These are phyloP conservation scores for Pseudonitzschia multiseries DNA, from an alignment of 108 stramenopile species.

Conservation along the genomic window DNA sequence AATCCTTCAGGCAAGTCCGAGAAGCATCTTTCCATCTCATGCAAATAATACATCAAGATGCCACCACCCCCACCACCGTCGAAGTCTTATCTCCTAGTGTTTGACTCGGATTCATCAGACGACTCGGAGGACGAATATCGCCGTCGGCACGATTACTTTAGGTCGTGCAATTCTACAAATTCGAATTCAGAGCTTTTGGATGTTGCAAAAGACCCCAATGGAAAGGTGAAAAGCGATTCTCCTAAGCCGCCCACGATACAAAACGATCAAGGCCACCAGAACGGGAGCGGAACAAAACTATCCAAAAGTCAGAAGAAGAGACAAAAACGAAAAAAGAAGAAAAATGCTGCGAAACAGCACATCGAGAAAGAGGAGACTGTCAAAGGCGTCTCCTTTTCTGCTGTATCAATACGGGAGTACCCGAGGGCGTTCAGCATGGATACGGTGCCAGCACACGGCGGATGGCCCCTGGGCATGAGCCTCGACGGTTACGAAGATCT, in stretches of 20 bases:
- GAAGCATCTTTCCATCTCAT: background rate
- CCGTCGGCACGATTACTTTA: background rate
- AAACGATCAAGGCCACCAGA: background rate
- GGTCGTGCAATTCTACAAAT: background rate
- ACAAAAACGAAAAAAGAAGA: slow-evolving; percentile 59
- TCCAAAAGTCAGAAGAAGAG: slow-evolving; percentile 39
- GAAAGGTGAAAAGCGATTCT: background rate
- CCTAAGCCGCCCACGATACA: background rate
- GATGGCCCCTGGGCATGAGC: slow-evolving; percentile 81
- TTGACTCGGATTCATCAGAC: slow-evolving; percentile 58
- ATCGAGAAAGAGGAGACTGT: background rate
- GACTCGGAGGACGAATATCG: background rate
- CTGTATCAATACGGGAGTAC: slow-evolving; percentile 24
- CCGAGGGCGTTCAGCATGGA: slow-evolving; percentile 51
- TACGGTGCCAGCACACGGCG: slow-evolving; percentile 75
- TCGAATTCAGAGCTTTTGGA: background rate
- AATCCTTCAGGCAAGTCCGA: background rate
- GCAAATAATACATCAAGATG: slow-evolving; percentile 34
- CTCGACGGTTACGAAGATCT: slow-evolving; percentile 16
- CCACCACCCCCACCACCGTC: slow-evolving; percentile 82
- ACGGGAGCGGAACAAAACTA: slow-evolving; percentile 6
- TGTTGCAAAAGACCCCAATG: background rate
- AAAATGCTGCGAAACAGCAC: slow-evolving; percentile 25
- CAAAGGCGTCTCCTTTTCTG: slow-evolving; percentile 28
- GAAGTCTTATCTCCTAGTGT: slow-evolving; percentile 61